Evolutionary conservation across 352 stramenopile species (phyloP).

Genomic region (Blastocystis sp.): DNA sequence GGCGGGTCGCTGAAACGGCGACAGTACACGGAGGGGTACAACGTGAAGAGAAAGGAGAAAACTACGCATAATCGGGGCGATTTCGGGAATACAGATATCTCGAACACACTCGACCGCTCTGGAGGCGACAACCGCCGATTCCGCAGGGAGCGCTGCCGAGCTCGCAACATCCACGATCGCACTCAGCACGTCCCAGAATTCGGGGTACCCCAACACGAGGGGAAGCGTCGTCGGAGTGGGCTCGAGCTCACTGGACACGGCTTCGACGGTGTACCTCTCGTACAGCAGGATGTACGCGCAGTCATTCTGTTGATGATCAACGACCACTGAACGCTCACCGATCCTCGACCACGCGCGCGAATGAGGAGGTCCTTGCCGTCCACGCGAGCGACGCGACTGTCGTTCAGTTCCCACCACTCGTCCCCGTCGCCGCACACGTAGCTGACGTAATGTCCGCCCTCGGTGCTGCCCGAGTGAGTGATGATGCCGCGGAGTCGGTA

Average conservation of each 20-base stretch:
- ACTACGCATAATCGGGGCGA: neutral
- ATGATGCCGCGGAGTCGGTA: constrained; percentile 75
- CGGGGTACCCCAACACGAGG: neutral
- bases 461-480: constrained; percentile 76
- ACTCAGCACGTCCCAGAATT: neutral
- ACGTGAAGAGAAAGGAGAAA: neutral
- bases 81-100: neutral
- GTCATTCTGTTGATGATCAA: neutral
- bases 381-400: neutral
- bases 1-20: neutral
- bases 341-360: neutral
- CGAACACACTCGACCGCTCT: no score
- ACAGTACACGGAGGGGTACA: neutral
- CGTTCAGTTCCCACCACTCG: neutral
- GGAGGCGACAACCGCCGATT: no score
- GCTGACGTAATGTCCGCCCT: constrained; percentile 75
- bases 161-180: neutral
- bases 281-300: neutral
- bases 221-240: neutral
- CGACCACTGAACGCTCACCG: neutral
- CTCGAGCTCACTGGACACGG: neutral
- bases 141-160: no score
- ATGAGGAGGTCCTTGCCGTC: neutral
- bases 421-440: neutral
- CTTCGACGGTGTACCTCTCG: neutral